These are phyloP conservation scores for Fusarium pininemorale DNA, from an alignment of 2,329 filamentous ascomycete genomes.

Conservation along the genomic window DNA sequence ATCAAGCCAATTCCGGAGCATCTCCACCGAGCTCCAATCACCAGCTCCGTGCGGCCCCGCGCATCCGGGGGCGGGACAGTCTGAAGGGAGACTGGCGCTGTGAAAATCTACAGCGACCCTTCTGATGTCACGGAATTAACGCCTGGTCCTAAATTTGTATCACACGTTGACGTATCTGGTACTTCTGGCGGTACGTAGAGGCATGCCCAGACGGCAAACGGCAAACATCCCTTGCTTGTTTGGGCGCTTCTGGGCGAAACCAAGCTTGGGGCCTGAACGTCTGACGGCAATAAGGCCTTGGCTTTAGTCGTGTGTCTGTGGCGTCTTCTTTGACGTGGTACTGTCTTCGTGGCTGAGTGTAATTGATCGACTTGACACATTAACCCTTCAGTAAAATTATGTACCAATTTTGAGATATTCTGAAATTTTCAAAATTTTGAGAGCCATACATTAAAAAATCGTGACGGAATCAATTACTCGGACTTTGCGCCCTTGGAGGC, in stretches of 20 bases:
- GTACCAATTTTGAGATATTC: background rate
- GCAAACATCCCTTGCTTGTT: constrained; percentile 20
- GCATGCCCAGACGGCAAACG: constrained; percentile 33
- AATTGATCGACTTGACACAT: background rate
- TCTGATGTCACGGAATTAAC: constrained; percentile 24
- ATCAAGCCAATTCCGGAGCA: constrained; percentile 22
- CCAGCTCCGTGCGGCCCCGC: constrained; percentile 17
- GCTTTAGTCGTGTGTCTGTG: constrained; percentile 3
- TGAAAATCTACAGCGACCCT: background rate
- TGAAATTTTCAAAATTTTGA: background rate
- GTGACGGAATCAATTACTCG: constrained; percentile 14
- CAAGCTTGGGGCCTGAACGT: constrained; percentile 23
- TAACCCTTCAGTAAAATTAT: background rate
- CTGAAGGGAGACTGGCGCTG: background rate
- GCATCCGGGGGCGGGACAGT: constrained; percentile 17
- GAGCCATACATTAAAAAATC: background rate
- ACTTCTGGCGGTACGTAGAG: constrained; percentile 18
- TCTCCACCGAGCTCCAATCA: constrained; percentile 36
- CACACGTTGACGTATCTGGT: constrained; percentile 12
- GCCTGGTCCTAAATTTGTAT: constrained; percentile 15
- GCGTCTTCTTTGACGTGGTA: constrained; percentile 2
- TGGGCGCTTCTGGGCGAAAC: background rate
- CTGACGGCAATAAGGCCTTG: constrained; percentile 20
- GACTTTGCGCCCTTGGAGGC: constrained; percentile 2
- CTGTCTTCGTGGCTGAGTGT: background rate